phyloP scores from a whole-genome alignment of 495 filamentous ascomycete species.

The Xylaria acuta region DNA sequence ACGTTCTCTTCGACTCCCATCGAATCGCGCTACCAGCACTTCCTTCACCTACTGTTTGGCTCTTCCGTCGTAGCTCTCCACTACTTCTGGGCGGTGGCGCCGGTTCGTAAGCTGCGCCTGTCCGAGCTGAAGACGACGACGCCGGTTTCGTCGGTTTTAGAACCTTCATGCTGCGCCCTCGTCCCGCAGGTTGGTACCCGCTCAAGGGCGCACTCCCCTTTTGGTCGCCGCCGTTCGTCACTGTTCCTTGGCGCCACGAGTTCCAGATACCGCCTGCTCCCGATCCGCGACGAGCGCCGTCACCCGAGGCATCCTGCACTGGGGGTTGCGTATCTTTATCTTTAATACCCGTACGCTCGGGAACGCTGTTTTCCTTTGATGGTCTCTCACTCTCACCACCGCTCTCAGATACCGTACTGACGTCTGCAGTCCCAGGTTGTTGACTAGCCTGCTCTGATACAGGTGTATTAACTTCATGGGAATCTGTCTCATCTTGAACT shows the following conservation, averaged over 20 bases:
- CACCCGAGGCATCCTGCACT: constrained; percentile 34
- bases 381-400: constrained; percentile 47
- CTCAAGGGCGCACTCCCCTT: constrained; percentile 57
- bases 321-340: constrained; percentile 41
- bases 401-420: constrained; percentile 47
- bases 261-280: constrained; percentile 64
- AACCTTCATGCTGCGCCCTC: constrained; percentile 76
- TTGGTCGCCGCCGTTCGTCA: constrained; percentile 52
- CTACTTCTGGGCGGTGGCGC: constrained; percentile 43
- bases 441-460: constrained; percentile 40
- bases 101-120: constrained; percentile 54
- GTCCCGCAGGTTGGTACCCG: constrained; percentile 62
- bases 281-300: constrained; percentile 50
- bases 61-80: constrained; percentile 49
- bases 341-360: constrained; percentile 29
- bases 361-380: constrained; percentile 33
- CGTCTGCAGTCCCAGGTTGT: constrained; percentile 39
- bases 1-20: constrained; percentile 50
- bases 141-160: constrained; percentile 68
- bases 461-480: constrained; percentile 34
- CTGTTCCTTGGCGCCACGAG: constrained; percentile 70
- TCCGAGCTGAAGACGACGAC: constrained; percentile 52
- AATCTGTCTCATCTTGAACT: constrained; percentile 29
- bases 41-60: constrained; percentile 43
- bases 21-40: constrained; percentile 40